Evolutionary conservation across 2,329 filamentous ascomycete genomes (phyloP), one percentile per base, ranked within the genome.

Genomic region (Xylaria sp.): DNA sequence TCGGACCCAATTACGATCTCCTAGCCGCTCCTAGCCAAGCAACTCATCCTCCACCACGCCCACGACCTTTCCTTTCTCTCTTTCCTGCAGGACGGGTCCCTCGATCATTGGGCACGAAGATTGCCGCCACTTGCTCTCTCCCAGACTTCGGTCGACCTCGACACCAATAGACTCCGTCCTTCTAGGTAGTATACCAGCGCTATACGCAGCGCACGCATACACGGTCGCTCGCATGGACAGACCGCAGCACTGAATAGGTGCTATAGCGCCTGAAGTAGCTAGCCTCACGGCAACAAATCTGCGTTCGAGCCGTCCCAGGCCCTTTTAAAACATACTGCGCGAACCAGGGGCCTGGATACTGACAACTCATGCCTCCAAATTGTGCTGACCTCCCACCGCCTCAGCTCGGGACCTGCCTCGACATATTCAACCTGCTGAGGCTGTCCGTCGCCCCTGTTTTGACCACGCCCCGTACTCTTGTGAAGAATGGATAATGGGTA

Each of bases 21-120:
- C 54, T 58, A 66, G 71, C 66, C 62, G 71, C 57, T 44, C 68
- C 57, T 62, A 66, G 71, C 71, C 69, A 73, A 71, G 62, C 66
- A 63, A 8, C 57, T 50, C 23, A 48, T 63, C 63, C 67, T 78
- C 77, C 75, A 79, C 78, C 69, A 74, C 73, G 60, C 51, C 71
- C 74, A 69, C 72, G 62, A 70, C 75, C 73, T 74, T 71, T 73
- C 73, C 69, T 63, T 73, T 74, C 72, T 74, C 61, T 72, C 67
- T 69, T 67, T 67, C 71, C 62, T 75, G 75, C 76, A 76, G 73
- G 57, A 67, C 63, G 67, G 69, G 69, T 63, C 72, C 55, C 51
- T 69, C 69, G 70, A 76, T 78, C 74, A 80, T 81, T 80, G 79
- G 80, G 78, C 78, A 78, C 69, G 66, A 76, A 71, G 76, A 69